phyloP scores from a whole-genome alignment of 768 basidiomycete species.

The Glaciozyma martinii region DNA sequence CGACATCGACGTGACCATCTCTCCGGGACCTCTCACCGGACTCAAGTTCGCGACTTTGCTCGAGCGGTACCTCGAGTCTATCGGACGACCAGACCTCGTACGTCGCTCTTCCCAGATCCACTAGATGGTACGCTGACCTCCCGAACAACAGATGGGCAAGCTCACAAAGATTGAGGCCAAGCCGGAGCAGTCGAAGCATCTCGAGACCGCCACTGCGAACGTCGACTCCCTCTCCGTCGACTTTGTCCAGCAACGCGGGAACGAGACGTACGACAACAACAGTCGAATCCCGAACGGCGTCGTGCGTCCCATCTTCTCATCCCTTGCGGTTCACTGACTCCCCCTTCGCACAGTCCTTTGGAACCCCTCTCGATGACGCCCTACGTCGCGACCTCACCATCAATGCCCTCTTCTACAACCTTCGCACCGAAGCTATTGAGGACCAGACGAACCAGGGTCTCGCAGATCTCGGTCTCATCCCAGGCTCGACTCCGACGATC shows the following conservation, averaged over 20 bases:
- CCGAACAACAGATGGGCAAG: slow-evolving; percentile 42
- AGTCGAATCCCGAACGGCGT: slow-evolving; percentile 90
- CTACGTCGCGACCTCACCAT: slow-evolving; percentile 85
- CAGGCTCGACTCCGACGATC: slow-evolving; percentile 44
- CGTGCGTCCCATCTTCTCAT: slow-evolving; percentile 36
- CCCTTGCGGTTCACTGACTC: neutral
- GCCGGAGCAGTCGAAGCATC: slow-evolving; percentile 94
- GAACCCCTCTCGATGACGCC: slow-evolving; percentile 86
- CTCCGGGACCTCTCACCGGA: slow-evolving; percentile 66
- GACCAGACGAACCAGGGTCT: slow-evolving; percentile 80
- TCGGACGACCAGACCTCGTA: slow-evolving; percentile 45
- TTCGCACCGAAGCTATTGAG: slow-evolving; percentile 74
- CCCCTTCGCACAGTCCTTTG: slow-evolving; percentile 56
- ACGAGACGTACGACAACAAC: slow-evolving; percentile 76
- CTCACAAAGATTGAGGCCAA: slow-evolving; percentile 83
- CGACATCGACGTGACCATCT: slow-evolving; percentile 88
- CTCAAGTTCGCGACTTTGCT: slow-evolving; percentile 75
- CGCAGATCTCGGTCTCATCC: slow-evolving; percentile 63
- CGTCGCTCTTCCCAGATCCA: neutral
- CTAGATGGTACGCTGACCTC: neutral
- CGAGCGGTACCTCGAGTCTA: slow-evolving; percentile 52
- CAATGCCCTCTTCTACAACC: slow-evolving; percentile 91
- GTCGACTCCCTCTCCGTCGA: slow-evolving; percentile 77
- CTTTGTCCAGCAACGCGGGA: slow-evolving; percentile 75
- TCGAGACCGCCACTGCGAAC: slow-evolving; percentile 83